These are phyloP conservation scores for Xylaria sp. DNA, from an alignment of 2,329 filamentous ascomycete genomes.

Conservation along the genomic window DNA sequence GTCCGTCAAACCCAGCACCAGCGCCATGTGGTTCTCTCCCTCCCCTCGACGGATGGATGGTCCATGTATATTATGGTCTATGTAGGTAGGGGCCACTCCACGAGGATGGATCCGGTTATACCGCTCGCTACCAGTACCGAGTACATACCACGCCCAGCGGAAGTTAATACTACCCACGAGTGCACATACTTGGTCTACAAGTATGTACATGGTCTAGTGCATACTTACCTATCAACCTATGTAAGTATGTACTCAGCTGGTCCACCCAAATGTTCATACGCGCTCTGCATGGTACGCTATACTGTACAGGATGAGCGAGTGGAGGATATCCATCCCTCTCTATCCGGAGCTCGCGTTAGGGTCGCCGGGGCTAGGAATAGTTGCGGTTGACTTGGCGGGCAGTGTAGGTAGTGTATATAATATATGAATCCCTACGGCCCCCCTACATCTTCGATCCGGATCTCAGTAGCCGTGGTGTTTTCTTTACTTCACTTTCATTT, in stretches of 20 bases:
- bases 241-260: constrained; percentile 29
- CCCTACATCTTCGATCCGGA: constrained; percentile 26
- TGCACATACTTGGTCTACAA: too few species aligned
- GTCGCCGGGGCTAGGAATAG: constrained; percentile 8
- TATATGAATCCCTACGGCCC: constrained; percentile 23
- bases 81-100: too few species aligned
- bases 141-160: too few species aligned
- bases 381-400: neutral
- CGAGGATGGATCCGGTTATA: too few species aligned
- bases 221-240: neutral
- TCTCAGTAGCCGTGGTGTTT: constrained; percentile 35
- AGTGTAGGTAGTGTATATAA: constrained; percentile 28
- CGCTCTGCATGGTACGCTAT: constrained; percentile 34
- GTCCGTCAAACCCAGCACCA: constrained; percentile 19
- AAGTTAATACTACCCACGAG: too few species aligned
- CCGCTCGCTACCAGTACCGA: neutral
- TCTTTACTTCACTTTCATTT: constrained; percentile 37
- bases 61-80: neutral
- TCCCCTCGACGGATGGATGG: neutral
- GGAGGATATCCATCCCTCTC: constrained; percentile 25
- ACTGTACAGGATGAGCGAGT: constrained; percentile 23
- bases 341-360: constrained; percentile 27
- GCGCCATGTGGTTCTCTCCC: constrained; percentile 28
- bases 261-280: constrained; percentile 34
- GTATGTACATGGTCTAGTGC: too few species aligned